These are phyloP conservation scores for Phoma sp. DNA, from an alignment of 2,329 filamentous ascomycete genomes.

Conservation along the genomic window DNA sequence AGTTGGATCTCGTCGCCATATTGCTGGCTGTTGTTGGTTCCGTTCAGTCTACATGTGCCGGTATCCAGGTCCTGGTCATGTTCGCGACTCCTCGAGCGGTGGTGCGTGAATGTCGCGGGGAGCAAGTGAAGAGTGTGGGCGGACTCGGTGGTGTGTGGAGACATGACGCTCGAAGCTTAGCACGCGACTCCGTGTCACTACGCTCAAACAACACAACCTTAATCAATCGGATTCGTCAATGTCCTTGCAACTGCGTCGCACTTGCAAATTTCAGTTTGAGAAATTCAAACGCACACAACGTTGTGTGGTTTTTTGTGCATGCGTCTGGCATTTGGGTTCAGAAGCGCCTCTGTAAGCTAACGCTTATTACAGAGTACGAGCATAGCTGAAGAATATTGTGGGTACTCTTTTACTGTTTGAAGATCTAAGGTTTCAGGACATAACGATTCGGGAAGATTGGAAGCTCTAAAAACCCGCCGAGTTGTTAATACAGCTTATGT, in stretches of 20 bases:
- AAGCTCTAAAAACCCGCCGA: too few species aligned
- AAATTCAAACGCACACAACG: too few species aligned
- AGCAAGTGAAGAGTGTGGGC: conserved; percentile 14
- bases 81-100: not conserved
- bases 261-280: too few species aligned
- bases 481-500: too few species aligned
- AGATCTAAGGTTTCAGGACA: too few species aligned
- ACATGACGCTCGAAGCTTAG: conserved; percentile 19
- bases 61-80: conserved; percentile 4
- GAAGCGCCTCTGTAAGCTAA: not conserved
- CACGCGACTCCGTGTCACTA: conserved; percentile 20
- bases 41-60: conserved; percentile 6
- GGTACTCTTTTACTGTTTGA: too few species aligned
- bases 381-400: too few species aligned
- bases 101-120: conserved; percentile 7
- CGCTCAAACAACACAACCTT: conserved; percentile 10
- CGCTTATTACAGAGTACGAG: too few species aligned
- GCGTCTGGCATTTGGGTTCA: not conserved
- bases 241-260: not conserved
- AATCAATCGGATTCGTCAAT: not conserved
- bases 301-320: not conserved
- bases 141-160: conserved; percentile 20
- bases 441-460: too few species aligned
- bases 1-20: conserved; percentile 56
- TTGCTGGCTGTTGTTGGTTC: conserved; percentile 4